Conservation (phyloP, 140 eudicot genomes). For the Ambrosia hybrid region DNA sequence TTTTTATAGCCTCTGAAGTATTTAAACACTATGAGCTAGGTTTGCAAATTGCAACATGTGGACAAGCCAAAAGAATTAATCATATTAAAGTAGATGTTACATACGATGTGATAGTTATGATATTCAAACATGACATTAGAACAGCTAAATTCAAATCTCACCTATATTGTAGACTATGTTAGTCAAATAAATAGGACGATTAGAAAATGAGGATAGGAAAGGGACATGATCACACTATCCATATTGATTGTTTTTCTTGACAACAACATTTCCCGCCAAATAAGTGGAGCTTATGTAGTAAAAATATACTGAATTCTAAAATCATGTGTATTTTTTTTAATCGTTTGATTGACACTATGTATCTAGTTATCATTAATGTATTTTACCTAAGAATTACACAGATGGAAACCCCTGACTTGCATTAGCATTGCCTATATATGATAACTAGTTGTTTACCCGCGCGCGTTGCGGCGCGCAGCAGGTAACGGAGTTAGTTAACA, state of each 20-base stretch:
- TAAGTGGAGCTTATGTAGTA: neutral
- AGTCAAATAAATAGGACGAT: constrained; percentile 3
- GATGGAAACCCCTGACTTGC: no score
- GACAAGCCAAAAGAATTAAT: neutral
- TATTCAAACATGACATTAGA: neutral
- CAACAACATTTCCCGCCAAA: constrained; percentile 23
- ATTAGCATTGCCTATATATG: no score
- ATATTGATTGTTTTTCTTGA: neutral
- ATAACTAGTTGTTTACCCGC: no score
- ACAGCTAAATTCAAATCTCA: neutral
- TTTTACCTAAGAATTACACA: no score
- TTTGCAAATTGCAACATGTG: neutral
- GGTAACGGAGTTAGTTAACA: no score
- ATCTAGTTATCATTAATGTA: no score
- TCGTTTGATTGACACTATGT: no score
- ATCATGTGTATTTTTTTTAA: no score
- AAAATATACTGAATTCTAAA: no score
- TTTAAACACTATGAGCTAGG: neutral
- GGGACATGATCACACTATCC: constrained; percentile 18
- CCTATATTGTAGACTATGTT: neutral
- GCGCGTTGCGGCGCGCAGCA: no score
- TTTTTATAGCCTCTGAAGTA: no score
- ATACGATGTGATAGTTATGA: neutral
- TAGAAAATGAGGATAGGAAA: constrained; percentile 17
- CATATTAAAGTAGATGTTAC: constrained; percentile 3